Base-by-base conservation (phyloP, 2,329 filamentous ascomycete genomes). In the Phoma sp. region DNA sequence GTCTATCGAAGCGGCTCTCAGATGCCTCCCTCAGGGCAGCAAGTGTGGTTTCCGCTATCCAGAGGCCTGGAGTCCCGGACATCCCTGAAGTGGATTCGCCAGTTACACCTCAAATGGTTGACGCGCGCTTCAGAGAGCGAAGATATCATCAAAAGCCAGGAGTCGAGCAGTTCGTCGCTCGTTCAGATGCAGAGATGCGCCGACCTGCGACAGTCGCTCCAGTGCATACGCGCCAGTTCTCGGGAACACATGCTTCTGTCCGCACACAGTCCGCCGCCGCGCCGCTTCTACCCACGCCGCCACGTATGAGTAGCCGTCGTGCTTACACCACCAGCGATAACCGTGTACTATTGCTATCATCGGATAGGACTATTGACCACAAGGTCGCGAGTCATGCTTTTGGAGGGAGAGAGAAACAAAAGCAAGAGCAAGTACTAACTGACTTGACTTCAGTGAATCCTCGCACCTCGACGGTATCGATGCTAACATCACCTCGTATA, bases 1-100 rank as follows among this genome's bases (percentile, higher is more conserved):
- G 68, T 33, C 55, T 74, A n/a, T 62, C 62, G 22, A 65, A 71
- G 46, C 68, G 70, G 14, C 56, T 70, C 42, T 74, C 71, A 7
- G 64, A 66, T 22, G 66, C 60, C 5, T 74, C 71, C 1, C 40
- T 73, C 42, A 65, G 56, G 43, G 57, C 61, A 10, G 38, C 62
- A n/a, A 55, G 46, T 11, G 54, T 55, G 27, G 44, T 40, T 13
- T 61, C 29, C 41, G 51, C 40, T 11, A 62, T 44, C 14, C 59
- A 58, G 11, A 24, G 23, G 6, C 65, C 67, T 24, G 54, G 58
- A 23, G 59, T 68, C 1, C 65, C 66, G 6, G 47, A 57, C 38
- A 64, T 72, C 11, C 65, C 67, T 57, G 54, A 55, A 10, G 46
- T 46, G 32, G 30, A 33, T 29, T 57, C 53, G 32, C 55, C 57